These are phyloP conservation scores for Diddensiella caesifluorescens DNA, from an alignment of 805 yeast species.

Conservation along the genomic window DNA sequence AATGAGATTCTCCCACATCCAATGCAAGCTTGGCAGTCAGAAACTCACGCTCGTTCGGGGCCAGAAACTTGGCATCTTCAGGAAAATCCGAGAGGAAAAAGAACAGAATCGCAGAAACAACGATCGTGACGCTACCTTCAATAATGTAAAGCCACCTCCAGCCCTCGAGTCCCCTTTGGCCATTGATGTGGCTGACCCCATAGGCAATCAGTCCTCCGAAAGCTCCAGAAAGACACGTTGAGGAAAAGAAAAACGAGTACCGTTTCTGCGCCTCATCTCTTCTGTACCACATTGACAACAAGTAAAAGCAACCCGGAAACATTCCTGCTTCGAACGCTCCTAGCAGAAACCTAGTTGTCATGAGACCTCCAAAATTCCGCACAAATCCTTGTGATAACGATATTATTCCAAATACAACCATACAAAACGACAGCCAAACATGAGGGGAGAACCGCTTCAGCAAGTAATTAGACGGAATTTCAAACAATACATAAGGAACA, in stretches of 20 bases:
- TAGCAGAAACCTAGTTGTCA: slow-evolving; percentile 57
- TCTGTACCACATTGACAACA: slow-evolving; percentile 60
- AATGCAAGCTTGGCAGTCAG: slow-evolving; percentile 54
- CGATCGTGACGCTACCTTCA: slow-evolving; percentile 41
- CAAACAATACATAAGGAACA: slow-evolving; percentile 62
- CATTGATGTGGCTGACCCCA: slow-evolving; percentile 51
- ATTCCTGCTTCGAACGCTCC: slow-evolving; percentile 68
- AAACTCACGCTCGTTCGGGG: slow-evolving; percentile 47
- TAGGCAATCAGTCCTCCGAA: slow-evolving; percentile 72
- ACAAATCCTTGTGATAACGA: slow-evolving; percentile 64
- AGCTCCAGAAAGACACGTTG: slow-evolving; percentile 73
- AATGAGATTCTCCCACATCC: slow-evolving; percentile 48
- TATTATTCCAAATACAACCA: slow-evolving; percentile 58
- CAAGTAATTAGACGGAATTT: slow-evolving; percentile 57
- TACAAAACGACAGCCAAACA: slow-evolving; percentile 54
- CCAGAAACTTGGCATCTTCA: slow-evolving; percentile 54
- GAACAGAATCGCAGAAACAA: slow-evolving; percentile 32
- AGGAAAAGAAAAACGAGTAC: slow-evolving; percentile 62
- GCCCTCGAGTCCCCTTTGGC: slow-evolving; percentile 39
- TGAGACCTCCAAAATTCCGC: slow-evolving; percentile 51
- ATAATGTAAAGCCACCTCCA: slow-evolving; percentile 55
- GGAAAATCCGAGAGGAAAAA: slow-evolving; percentile 68
- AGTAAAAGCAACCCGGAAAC: slow-evolving; percentile 71
- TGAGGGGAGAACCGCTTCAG: slow-evolving; percentile 59
- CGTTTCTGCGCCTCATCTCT: slow-evolving; percentile 63